Percentiles rank a stretch among this genome's conserved stretches.
Evolutionary conservation across 2,329 filamentous ascomycete genomes (phyloP).

Genomic region (Biscogniauxia sp.): DNA sequence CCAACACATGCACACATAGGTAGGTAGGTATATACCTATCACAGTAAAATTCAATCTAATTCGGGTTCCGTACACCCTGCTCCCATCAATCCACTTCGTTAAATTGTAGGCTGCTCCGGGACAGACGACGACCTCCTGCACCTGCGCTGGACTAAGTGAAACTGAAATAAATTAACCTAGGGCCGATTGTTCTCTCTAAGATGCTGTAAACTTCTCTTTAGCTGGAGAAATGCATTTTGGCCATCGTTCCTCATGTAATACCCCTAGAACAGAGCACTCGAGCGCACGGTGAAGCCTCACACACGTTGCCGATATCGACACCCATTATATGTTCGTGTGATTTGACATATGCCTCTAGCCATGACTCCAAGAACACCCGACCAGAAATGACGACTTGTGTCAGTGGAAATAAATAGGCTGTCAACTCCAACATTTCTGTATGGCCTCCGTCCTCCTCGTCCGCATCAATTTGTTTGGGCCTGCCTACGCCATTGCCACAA

Average conservation of each 20-base stretch:
- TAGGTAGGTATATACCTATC: too few relatives aligned
- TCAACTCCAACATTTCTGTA: conserved; percentile 21
- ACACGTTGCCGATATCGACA: background rate
- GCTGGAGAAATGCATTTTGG: background rate
- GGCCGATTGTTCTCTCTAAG: background rate
- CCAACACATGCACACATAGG: too few relatives aligned
- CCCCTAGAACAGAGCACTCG: background rate
- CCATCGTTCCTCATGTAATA: background rate
- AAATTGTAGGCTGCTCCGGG: too few relatives aligned
- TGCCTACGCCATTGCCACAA: conserved; percentile 9
- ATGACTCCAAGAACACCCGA: conserved; percentile 30
- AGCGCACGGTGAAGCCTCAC: background rate
- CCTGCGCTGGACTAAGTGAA: background rate
- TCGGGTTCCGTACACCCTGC: too few relatives aligned
- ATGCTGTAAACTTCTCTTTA: background rate
- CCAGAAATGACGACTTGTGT: conserved; percentile 27
- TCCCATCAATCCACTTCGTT: too few relatives aligned
- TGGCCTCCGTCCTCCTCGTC: conserved; percentile 16
- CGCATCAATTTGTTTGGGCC: conserved; percentile 8
- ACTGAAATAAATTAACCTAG: background rate
- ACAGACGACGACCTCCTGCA: too few relatives aligned
- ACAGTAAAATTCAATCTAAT: too few relatives aligned
- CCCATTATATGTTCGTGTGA: conserved; percentile 23
- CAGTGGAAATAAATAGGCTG: conserved; percentile 25
- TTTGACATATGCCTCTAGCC: conserved; percentile 30